phyloP scores from a whole-genome alignment of 139 green algal genomes.

The Spirogloea muscicola region DNA sequence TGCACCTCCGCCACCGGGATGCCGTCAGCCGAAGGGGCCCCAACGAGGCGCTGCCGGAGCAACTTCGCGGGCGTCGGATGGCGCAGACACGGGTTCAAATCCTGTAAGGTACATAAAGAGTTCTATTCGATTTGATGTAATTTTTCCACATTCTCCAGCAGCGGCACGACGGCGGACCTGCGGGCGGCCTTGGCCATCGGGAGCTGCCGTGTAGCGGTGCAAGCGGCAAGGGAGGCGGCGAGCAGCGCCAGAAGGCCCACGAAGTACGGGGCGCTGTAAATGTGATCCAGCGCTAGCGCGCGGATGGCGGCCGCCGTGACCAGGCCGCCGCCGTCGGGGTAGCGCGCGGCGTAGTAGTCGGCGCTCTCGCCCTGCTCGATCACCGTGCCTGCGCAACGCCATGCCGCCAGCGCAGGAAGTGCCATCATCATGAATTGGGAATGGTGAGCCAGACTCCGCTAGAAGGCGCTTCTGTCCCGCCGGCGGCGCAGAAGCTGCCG shows the following conservation, averaged over 20 bases:
- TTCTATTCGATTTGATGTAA: background rate
- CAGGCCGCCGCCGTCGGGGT: conserved; percentile 8
- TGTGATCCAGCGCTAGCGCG: conserved; percentile 48
- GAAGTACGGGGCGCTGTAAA: conserved; percentile 76
- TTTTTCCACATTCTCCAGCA: background rate
- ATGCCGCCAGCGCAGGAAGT: too few species aligned
- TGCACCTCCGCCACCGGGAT: background rate
- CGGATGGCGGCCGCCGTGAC: background rate
- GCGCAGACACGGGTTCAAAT: background rate
- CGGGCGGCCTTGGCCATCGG: conserved; percentile 70
- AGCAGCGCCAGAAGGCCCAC: conserved; percentile 75
- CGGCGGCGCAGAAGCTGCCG: too few species aligned
- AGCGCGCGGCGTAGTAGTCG: conserved; percentile 30
- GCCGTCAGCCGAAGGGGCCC: background rate
- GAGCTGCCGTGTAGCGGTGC: conserved; percentile 83
- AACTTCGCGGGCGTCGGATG: background rate
- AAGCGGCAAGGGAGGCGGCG: conserved; percentile 80
- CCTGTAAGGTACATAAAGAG: background rate
- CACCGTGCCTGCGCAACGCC: conserved; percentile 28
- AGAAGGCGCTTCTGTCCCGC: too few species aligned
- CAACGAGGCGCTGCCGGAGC: background rate
- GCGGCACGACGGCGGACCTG: conserved; percentile 36
- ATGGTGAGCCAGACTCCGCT: too few species aligned
- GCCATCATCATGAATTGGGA: too few species aligned
- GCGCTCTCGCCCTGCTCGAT: conserved; percentile 16